Base-by-base conservation (phyloP, 768 basidiomycete genomes). In the Galerina marginata region DNA sequence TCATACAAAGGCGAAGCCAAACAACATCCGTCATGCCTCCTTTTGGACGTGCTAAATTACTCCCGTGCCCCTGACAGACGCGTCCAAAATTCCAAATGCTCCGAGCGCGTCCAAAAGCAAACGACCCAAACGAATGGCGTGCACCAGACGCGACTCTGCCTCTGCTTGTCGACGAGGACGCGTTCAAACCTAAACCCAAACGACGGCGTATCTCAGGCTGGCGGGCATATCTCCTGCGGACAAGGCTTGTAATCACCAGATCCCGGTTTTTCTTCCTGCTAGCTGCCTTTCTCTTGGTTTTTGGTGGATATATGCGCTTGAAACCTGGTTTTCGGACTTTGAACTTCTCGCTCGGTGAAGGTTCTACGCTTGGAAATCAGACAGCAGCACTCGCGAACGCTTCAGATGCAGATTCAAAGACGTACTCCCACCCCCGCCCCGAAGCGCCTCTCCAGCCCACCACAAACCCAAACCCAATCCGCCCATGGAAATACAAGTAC, bases 401-500 rank as follows among this genome's bases (percentile, higher is more conserved):
- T 26, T 6, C 40, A 42, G 16, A 29, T 25, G 16, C 6, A 16
- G 16, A 29, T 25, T 16, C 6, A 16, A 47, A 15, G 20, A 48
- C 9, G 14, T 33, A 16, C 10, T 11, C n/a, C n/a, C 20, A 6
- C 48, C 33, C 16, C 20, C 46, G 0, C 40, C 2, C 7, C 7
- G 39, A 25, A n/a, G 43, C 55, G 9, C 40, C 15, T 43, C 29
- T 33, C 29, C 29, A 33, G 29, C 48, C 26, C 16, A 3, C 56
- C 14, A 15, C 52, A 26, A 55, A 43, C 40, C n/a, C n/a, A n/a
- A n/a, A n/a, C n/a, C n/a, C n/a, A n/a, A n/a, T n/a, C n/a, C 49
- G 44, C 12, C 25, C 45, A 33, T 64, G 60, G 58, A 59, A 60
- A 42, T 62, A 60, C 39, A 59, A 60, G 38, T 62, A 60, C 39